Conservation (phyloP, 2,329 filamentous ascomycete species). For the Penicillium concentricum region DNA sequence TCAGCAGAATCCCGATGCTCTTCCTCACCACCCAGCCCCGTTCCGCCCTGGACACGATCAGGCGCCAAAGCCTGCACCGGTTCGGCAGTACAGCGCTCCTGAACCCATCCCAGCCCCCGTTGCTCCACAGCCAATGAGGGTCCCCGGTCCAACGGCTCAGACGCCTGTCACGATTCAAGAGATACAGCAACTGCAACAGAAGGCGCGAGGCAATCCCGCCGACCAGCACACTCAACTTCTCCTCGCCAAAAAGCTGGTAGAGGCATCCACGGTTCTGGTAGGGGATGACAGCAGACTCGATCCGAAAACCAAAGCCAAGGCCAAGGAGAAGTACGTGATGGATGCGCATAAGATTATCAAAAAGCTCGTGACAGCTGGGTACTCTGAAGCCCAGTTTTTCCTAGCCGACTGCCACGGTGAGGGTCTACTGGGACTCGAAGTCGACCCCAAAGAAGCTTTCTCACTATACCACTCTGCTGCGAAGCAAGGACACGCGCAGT, state of each 20-base stretch:
- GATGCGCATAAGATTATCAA: slow-evolving; percentile 91
- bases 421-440: slow-evolving; percentile 73
- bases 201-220: slow-evolving; percentile 67
- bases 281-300: slow-evolving; percentile 73
- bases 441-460: slow-evolving; percentile 90
- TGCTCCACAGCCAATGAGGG: slow-evolving; percentile 14
- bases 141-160: slow-evolving; percentile 12
- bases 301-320: slow-evolving; percentile 59
- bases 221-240: slow-evolving; percentile 70
- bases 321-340: slow-evolving; percentile 76
- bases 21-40: slow-evolving; percentile 57
- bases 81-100: slow-evolving; percentile 52
- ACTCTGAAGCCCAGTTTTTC: slow-evolving; percentile 88
- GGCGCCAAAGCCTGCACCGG: slow-evolving; percentile 49
- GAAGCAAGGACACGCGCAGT: slow-evolving; percentile 79
- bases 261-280: slow-evolving; percentile 76
- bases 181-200: slow-evolving; percentile 69
- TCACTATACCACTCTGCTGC: slow-evolving; percentile 90
- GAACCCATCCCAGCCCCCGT: slow-evolving; percentile 34
- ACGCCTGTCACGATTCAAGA: slow-evolving; percentile 73
- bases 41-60: slow-evolving; percentile 53
- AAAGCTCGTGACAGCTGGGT: slow-evolving; percentile 72
- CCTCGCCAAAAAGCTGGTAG: slow-evolving; percentile 79
- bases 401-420: slow-evolving; percentile 86
- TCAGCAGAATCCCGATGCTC: slow-evolving; percentile 53